Evolutionary conservation across 495 filamentous ascomycete genomes (phyloP).

Genomic region (Neurospora sp.): DNA sequence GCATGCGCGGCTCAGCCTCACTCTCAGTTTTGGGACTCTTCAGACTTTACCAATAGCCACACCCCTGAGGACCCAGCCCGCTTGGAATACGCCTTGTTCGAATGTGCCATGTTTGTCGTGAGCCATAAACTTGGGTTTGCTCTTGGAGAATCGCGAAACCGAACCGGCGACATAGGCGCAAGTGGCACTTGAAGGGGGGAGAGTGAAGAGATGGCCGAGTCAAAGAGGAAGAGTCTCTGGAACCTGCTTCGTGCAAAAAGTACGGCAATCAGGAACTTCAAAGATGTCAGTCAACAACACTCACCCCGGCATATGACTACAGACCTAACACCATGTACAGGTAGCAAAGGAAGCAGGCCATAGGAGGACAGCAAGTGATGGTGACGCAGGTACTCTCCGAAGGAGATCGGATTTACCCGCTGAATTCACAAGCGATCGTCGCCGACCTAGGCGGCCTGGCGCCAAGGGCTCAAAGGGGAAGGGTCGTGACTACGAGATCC

Average conservation of each 20-base stretch:
- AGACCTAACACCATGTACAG: slow-evolving; percentile 3
- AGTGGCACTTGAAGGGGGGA: not conserved
- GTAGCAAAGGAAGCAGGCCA: slow-evolving; percentile 3
- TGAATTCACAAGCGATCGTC: slow-evolving; percentile 16
- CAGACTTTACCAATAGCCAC: not conserved
- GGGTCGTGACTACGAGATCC: slow-evolving; percentile 25
- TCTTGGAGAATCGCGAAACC: not conserved
- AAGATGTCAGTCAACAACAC: slow-evolving; percentile 1
- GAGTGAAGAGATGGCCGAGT: not conserved
- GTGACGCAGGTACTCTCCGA: slow-evolving; percentile 1
- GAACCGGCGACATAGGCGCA: not conserved
- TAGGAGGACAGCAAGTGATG: slow-evolving; percentile 4
- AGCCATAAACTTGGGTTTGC: not conserved
- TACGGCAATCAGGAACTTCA: slow-evolving; percentile 6
- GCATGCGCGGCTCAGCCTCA: not conserved
- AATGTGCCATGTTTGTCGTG: not conserved
- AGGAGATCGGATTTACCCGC: slow-evolving; percentile 4
- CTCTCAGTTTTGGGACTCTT: not conserved
- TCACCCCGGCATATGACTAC: not conserved
- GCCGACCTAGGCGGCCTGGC: slow-evolving; percentile 30
- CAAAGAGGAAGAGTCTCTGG: slow-evolving; percentile 14
- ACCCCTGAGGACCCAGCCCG: not conserved
- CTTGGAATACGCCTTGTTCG: not conserved
- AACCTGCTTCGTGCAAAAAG: slow-evolving; percentile 10
- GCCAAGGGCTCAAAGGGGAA: slow-evolving; percentile 31